phyloP scores from a whole-genome alignment of 2,329 filamentous ascomycete genomes.

The Fusarium pseudonygamai region DNA sequence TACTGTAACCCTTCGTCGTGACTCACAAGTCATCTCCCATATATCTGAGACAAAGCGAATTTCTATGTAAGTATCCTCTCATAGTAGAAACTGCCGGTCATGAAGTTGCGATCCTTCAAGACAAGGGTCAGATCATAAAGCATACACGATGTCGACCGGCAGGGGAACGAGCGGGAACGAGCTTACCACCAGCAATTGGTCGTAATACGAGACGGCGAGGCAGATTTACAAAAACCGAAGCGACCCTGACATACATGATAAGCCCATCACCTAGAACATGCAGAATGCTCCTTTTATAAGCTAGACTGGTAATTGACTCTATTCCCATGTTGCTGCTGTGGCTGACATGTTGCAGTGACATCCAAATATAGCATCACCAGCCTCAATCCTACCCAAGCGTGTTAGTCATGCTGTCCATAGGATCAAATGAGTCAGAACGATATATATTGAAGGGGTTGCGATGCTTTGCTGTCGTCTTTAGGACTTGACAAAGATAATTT shows the following conservation, averaged over 20 bases:
- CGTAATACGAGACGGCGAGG: not conserved
- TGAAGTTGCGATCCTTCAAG: not conserved
- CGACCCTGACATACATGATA: not conserved
- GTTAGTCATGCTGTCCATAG: not conserved
- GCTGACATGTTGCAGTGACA: not conserved
- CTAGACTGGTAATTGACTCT: not conserved
- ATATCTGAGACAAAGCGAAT: not conserved
- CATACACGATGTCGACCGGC: not conserved
- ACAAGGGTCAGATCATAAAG: not conserved
- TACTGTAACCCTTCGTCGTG: not conserved
- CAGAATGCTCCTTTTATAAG: not conserved
- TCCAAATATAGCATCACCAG: slow-evolving; percentile 7
- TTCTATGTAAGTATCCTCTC: not conserved
- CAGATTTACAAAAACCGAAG: not conserved
- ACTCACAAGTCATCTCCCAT: not conserved
- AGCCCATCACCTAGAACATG: not conserved
- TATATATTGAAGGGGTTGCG: not conserved
- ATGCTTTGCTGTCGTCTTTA: not conserved
- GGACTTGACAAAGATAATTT: not conserved
- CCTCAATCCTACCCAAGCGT: not conserved
- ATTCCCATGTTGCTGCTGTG: not conserved
- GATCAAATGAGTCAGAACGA: not conserved
- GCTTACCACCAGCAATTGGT: not conserved
- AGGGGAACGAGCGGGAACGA: not conserved
- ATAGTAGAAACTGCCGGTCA: not conserved